These are phyloP conservation scores for Cucumis hystrix DNA, from an alignment of 306 rosid genomes.

Conservation along the genomic window DNA sequence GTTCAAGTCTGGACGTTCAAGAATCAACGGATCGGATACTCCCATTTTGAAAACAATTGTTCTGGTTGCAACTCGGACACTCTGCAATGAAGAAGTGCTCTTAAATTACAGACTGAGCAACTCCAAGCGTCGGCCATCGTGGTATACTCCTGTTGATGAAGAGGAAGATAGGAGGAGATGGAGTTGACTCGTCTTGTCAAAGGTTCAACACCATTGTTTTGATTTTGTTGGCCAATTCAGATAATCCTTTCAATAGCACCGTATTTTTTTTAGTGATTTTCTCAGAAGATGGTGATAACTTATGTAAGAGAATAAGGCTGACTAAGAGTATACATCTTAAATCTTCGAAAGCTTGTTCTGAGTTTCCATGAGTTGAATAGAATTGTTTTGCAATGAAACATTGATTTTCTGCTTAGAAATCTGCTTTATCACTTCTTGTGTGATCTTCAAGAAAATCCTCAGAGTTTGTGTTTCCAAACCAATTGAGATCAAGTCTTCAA, in stretches of 20 bases:
- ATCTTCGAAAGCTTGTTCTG: neutral
- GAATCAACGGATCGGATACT: conserved; percentile 22
- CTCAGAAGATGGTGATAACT: neutral
- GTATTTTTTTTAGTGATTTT: neutral
- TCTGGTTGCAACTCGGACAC: conserved; percentile 58
- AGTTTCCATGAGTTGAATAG: neutral
- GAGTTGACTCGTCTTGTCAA: conserved; percentile 27
- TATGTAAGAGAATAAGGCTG: neutral
- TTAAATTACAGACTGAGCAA: conserved; percentile 86
- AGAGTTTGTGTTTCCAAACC: too few relatives aligned
- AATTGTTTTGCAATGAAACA: neutral
- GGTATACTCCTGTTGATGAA: conserved; percentile 78
- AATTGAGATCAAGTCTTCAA: too few relatives aligned
- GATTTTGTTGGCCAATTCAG: neutral
- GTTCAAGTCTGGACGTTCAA: conserved; percentile 62
- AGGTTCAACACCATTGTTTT: neutral
- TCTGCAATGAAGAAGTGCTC: conserved; percentile 68
- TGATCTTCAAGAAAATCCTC: neutral
- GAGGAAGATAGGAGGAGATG: conserved; percentile 93
- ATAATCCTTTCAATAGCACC: neutral
- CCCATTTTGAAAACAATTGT: conserved; percentile 61
- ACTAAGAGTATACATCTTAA: neutral
- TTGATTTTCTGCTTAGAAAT: neutral
- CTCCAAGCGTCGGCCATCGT: conserved; percentile 55
- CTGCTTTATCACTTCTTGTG: neutral